Conservation (phyloP, 345 rosid species). For the Pugionium cornutum region DNA sequence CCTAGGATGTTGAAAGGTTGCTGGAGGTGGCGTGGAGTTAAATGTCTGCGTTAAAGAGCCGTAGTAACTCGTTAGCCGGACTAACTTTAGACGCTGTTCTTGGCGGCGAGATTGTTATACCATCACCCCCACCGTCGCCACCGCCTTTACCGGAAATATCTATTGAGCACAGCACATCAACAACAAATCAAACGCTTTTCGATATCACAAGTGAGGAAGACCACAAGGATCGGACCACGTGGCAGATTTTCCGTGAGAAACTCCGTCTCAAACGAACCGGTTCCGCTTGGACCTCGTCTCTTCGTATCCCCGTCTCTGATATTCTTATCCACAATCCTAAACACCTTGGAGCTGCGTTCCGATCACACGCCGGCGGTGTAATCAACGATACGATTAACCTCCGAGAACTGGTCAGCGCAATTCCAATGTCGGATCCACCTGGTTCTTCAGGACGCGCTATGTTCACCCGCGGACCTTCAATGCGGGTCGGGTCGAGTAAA, state of each 20-base stretch:
- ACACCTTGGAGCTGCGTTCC: conserved; percentile 42
- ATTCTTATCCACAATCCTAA: conserved; percentile 41
- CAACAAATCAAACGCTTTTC: conserved; percentile 50
- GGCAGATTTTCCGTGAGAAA: conserved; percentile 74
- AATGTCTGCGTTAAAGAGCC: conserved; percentile 55
- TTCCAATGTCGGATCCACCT: conserved; percentile 44
- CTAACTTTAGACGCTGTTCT: conserved; percentile 47
- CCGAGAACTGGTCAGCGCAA: neutral
- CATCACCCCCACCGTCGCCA: conserved; percentile 33
- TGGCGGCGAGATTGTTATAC: conserved; percentile 37
- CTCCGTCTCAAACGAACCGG: conserved; percentile 69
- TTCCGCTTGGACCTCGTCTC: conserved; percentile 66
- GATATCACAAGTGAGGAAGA: conserved; percentile 70
- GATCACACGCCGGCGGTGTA: conserved; percentile 21
- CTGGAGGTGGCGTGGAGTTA: conserved; percentile 33
- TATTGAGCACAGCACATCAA: conserved; percentile 27
- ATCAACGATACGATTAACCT: neutral
- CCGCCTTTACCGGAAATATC: conserved; percentile 27
- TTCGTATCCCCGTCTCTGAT: conserved; percentile 61
- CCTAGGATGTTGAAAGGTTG: conserved; percentile 30
- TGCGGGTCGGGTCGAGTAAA: conserved; percentile 44
- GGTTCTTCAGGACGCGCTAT: conserved; percentile 42
- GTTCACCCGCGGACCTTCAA: conserved; percentile 55
- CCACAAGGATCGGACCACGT: conserved; percentile 52
- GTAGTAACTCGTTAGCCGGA: conserved; percentile 47